Evolutionary conservation across 345 rosid genomes (phyloP), one percentile per base, ranked within the genome.

Genomic region (Euphorbia peplus): DNA sequence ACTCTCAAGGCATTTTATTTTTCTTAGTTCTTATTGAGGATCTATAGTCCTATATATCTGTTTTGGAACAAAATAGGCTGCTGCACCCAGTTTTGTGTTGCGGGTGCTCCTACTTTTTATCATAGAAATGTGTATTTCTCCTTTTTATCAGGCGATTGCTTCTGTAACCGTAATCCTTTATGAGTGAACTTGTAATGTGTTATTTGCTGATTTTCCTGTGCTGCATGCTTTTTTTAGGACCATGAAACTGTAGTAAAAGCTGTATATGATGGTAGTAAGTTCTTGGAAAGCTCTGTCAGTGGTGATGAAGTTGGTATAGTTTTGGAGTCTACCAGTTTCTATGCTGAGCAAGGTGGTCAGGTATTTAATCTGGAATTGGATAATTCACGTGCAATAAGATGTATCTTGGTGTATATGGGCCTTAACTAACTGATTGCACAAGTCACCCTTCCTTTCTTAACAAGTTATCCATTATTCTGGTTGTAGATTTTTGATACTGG

Each of bases 281-380:
- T 84, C 75, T 65, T 86, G 78, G 84, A 83, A 74, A 82, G 77
- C 84, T 79, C 80, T 46, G 73, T 63, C 60, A 51, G 63, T 79
- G 85, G 77, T 7, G 60, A 67, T 73, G 96, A 90, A 37, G 86
- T 88, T 75, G 97, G 97, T 66, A 68, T 95, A 30, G 86, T 95
- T 63, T 73, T 92, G 80, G 88, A 82, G 32, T 88, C 96, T 30
- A 87, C 97, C 18, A 84, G 88, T 72, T 95, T 95, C 85, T 95
- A 95, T 76, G 97, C 99, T 29, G 98, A 95, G 84, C 99, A 91
- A 87, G 99, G 99, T 80, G 99, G 99, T 74, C 99, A 95, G 99
- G 98, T 95, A 85, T 59, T 41, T 29, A 16, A 22, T 32, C 52
- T 60, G 30, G 61, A 57, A 59, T 64, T 18, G 32, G 52, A 22